A percentile compares a stretch with the other conserved stretches of the same genome.
phyloP scores from a whole-genome alignment of 371 early-diverging fungal genomes.

The Mortierella sp. region DNA sequence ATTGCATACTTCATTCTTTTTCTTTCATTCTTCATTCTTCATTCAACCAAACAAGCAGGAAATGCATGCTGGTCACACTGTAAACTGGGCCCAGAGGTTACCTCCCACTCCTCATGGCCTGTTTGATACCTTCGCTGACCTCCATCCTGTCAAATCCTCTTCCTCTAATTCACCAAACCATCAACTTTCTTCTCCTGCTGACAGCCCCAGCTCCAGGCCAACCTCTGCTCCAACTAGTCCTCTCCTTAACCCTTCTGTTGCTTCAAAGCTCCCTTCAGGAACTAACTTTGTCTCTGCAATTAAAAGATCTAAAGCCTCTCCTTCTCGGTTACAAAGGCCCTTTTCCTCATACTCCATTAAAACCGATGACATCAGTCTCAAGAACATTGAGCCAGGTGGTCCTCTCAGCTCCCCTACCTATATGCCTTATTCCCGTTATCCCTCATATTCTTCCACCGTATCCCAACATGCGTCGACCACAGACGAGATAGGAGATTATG shows the following conservation, averaged over 20 bases:
- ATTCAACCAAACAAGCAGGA: no score
- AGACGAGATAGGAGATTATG: background rate
- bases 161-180: background rate
- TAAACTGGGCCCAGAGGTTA: conserved; percentile 14
- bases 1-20: background rate
- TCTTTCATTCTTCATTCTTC: background rate
- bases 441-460: background rate
- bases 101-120: conserved; percentile 1
- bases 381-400: conserved; percentile 5
- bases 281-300: background rate
- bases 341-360: conserved; percentile 21
- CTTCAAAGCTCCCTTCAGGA: background rate
- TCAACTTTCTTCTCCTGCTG: background rate
- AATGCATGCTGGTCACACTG: conserved; percentile 19
- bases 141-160: background rate
- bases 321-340: conserved; percentile 1
- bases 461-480: background rate
- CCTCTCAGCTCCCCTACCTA: conserved; percentile 21
- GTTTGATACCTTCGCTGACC: conserved; percentile 5
- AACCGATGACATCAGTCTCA: conserved; percentile 15
- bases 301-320: background rate
- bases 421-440: background rate
- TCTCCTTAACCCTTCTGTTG: background rate
- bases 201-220: background rate
- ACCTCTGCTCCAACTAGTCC: conserved; percentile 10